Conservation (phyloP, 352 stramenopile species). For the Pythium utonaiense region DNA sequence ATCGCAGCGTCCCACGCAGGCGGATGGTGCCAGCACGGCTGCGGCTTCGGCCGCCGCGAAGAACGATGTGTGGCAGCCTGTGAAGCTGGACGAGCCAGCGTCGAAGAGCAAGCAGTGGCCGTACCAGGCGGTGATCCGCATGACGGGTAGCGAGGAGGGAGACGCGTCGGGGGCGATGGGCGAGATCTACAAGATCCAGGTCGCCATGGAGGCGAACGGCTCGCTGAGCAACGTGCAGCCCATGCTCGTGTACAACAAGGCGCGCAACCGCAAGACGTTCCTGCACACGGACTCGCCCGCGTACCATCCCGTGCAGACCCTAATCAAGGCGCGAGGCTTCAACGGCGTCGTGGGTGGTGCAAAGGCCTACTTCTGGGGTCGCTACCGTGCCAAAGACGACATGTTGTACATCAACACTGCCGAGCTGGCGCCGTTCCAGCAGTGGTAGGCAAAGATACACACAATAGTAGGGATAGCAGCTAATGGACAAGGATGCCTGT, state of each 20-base stretch:
- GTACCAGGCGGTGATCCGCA: slow-evolving; percentile 84
- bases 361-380: slow-evolving; percentile 88
- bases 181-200: slow-evolving; percentile 91
- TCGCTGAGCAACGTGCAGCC: slow-evolving; percentile 64
- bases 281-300: slow-evolving; percentile 77
- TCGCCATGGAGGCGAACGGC: slow-evolving; percentile 61
- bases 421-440: slow-evolving; percentile 72
- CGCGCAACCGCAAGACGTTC: slow-evolving; percentile 82
- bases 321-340: slow-evolving; percentile 51
- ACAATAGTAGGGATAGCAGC: slow-evolving; percentile 1
- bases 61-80: slow-evolving; percentile 63
- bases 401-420: slow-evolving; percentile 87
- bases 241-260: slow-evolving; percentile 90
- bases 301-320: slow-evolving; percentile 61
- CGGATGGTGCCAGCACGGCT: background rate
- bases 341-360: slow-evolving; percentile 67
- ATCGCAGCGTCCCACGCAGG: slow-evolving; percentile 32
- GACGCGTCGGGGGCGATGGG: slow-evolving; percentile 67
- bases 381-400: slow-evolving; percentile 77
- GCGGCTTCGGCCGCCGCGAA: slow-evolving; percentile 4
- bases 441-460: slow-evolving; percentile 44
- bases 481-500: background rate
- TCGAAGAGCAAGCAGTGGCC: slow-evolving; percentile 75
- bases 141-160: slow-evolving; percentile 70
- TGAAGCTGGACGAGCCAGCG: slow-evolving; percentile 80